Base-by-base conservation (phyloP, 768 basidiomycete genomes). In the Leucocoprinus leucothites region DNA sequence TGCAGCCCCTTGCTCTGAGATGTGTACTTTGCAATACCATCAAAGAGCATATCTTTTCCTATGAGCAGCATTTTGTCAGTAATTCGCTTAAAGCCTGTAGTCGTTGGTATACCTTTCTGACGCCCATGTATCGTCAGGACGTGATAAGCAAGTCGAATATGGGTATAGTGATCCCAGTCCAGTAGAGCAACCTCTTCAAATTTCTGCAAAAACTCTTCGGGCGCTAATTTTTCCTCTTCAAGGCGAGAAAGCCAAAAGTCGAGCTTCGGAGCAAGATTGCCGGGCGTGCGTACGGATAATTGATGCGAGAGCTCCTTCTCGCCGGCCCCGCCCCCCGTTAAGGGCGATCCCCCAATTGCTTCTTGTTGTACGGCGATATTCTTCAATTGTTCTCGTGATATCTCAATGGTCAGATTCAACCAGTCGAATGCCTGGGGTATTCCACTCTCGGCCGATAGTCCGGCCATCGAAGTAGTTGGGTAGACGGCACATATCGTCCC, bases 81-180 rank as follows among this genome's bases (percentile, higher is more conserved):
- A n/a, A 11, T 19, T 34, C 48, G 13, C 18, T 35, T 35, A 35
- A 14, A 35, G 35, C 2, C 38, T 13, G 26, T 16, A n/a, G 7
- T 25, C 1, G 34, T 5, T 31, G 31, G 31, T 31, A 5, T 34
- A 74, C 78, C 76, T 69, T 71, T 73, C 57, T 74, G 68, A 19
- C 76, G 70, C 7, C 76, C 76, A 54, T 74, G 66, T 25, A 63
- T 72, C 6, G 62, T 72, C 14, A 79, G 65, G 46, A 76, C 57
- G n/a, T 73, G 60, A 56, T 72, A 79, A 4, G 75, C 73, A 25
- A 77, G 64, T 1, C 76, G 74, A 19, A 78, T 72, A 44, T 76
- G 76, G 9, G 74, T 77, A 61, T 77, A 78, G 59, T 79, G 77
- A 59, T 80, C 78, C 77, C 77, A 80, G 13, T 68, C 58, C 1